Base-by-base conservation (phyloP, 148 eudicot genomes). In the Spergularia bocconei region DNA sequence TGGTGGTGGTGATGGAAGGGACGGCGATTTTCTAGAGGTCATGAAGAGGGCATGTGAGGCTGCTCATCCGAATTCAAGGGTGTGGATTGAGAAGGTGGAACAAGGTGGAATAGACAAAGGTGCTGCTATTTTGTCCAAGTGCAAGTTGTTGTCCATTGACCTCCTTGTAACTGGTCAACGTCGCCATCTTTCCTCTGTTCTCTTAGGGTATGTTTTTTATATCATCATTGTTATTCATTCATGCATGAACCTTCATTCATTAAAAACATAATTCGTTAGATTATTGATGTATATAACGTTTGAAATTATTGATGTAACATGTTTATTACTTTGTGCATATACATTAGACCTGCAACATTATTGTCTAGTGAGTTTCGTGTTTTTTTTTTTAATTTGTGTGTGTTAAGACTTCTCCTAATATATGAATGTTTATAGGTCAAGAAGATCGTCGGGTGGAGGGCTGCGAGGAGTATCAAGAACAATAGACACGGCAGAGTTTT, bases 151-250 rank as follows among this genome's bases (percentile, higher is more conserved):
- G 58, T 63, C 74, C 12, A 69, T 86, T 63, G 89, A 87, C 78
- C 77, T 87, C 66, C 86, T 89, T 61, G 75, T 87, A 17, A 54
- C 86, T 41, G 93, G 93, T 10, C 89, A 89, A 69, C 82, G 86
- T 58, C 76, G 83, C 57, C 82, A 79, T 58, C 52, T 87, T 44
- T 67, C 86, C 17, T 80, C 80, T 65, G 84, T 78, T 53, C 69
- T 89, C 15, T 74, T 87, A 78, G 86, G 93, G 93, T 86, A 33
- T 56, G 86, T 77, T 6, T 2, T 29, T 13, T 23, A 0, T 23
- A 20, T 38, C 4, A 17, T 19, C 2, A 23, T 21, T 12, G 12
- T n/a, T 16, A 13, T 63, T 33, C 41, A 33, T 63, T 1, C 14
- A 4, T 25, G 38, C 11, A 29, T 29, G 3, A 29, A 29, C 3